Evolutionary conservation across 306 rosid species (phyloP), one percentile per base, ranked within the genome.

Genomic region (Rubus idaeus): DNA sequence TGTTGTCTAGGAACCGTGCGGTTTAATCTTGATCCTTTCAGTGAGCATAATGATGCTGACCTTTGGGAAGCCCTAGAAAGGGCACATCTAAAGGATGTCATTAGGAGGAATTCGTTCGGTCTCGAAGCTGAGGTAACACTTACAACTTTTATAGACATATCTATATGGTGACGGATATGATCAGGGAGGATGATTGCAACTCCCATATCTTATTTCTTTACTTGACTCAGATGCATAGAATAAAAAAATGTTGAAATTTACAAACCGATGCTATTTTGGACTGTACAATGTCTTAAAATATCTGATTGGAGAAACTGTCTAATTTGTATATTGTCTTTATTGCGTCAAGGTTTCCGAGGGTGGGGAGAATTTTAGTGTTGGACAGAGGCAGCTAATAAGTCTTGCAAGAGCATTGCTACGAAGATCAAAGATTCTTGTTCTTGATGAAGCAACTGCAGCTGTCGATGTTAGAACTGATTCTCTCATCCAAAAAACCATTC

Each of bases 371-470:
- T 94, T 89, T 85, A 94, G 97, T 65, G 97, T 91, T 80, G 98
- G 98, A 76, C 97, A 91, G 82, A 84, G 96, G 83, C 98, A 94
- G 70, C 86, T 94, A 46, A 70, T 94, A 72, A 91, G 98, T 84
- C 91, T 94, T 52, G 90, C 94, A 5, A 87, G 98, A 85, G 94
- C 98, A 58, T 81, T 94, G 83, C 82, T 94, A 60, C 86, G 94
- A 71, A 89, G 93, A 85, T 91, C 97, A 26, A 94, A 88, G 86
- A 88, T 94, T 77, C 93, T 94, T 65, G 94, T 94, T 63, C 88
- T 94, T n/a, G 98, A 94, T 75, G 98, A 94, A 83, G 97, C 98
- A 44, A 94, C 98, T 13, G 97, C 98, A 66, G 89, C 97, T 61
- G 97, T 94, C 6, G 98, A 94, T 81, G 98, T 94, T 75, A 81